Conservation (phyloP, 1,284 basidiomycete genomes). For the Leucoagaricus sp. region DNA sequence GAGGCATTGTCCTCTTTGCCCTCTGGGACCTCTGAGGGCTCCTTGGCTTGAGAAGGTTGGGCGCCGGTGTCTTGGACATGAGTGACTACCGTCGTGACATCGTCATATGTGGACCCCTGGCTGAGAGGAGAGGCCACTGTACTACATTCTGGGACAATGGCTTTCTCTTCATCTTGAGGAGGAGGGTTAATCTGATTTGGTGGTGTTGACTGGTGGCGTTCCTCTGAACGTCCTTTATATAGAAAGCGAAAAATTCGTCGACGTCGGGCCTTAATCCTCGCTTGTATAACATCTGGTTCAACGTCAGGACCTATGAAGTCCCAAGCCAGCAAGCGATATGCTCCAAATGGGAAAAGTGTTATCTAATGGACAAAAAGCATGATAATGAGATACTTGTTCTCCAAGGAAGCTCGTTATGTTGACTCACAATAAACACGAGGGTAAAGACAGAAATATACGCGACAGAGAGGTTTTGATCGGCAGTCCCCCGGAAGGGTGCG, state of each 20-base stretch:
- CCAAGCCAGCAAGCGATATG: slow-evolving; percentile 49
- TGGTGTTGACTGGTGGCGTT: neutral
- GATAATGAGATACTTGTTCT: slow-evolving; percentile 29
- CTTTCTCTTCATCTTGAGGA: slow-evolving; percentile 1
- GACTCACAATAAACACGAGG: slow-evolving; percentile 37
- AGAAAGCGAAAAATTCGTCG: neutral
- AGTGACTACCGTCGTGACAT: neutral
- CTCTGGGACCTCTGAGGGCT: neutral
- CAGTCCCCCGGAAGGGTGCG: slow-evolving; percentile 35
- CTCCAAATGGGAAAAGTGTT: slow-evolving; percentile 65
- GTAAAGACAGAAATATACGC: slow-evolving; percentile 60
- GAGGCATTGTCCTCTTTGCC: neutral
- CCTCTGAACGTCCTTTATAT: neutral
- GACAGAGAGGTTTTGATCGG: slow-evolving; percentile 52
- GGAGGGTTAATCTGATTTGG: neutral
- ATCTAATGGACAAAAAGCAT: slow-evolving; percentile 44
- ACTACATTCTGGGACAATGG: neutral
- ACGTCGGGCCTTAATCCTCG: slow-evolving; percentile 28
- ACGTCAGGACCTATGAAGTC: slow-evolving; percentile 67
- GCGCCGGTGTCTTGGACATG: neutral
- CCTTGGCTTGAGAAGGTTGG: neutral
- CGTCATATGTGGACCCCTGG: neutral
- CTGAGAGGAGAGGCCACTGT: neutral
- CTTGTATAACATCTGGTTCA: slow-evolving; percentile 52
- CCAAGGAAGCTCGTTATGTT: slow-evolving; percentile 13